Evolutionary conservation across 495 filamentous ascomycete species (phyloP).

Genomic region (Pyrenopolyporus hunteri): DNA sequence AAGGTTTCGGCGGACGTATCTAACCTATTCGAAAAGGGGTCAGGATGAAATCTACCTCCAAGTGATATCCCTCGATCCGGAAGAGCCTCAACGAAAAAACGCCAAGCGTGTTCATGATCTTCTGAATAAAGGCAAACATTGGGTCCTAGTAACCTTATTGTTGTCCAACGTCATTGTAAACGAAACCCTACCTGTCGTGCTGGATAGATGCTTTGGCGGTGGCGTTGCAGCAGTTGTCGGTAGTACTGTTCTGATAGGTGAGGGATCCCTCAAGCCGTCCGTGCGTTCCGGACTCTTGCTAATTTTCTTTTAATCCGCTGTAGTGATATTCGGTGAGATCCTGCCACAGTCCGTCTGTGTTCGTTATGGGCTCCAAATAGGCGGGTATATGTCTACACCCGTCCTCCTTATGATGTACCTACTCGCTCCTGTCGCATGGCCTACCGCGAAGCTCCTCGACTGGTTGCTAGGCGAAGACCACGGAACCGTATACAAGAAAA

Average conservation of each 20-base stretch:
- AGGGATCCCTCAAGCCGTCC: constrained; percentile 37
- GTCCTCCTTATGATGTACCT: constrained; percentile 92
- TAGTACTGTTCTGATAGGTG: constrained; percentile 93
- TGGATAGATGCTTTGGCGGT: constrained; percentile 91
- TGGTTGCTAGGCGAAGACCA: constrained; percentile 88
- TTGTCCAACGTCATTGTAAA: constrained; percentile 98
- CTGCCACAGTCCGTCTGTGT: constrained; percentile 96
- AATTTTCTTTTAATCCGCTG: neutral
- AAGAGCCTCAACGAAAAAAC: constrained; percentile 76
- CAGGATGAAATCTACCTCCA: constrained; percentile 97
- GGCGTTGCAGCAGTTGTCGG: constrained; percentile 94
- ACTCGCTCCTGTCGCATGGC: constrained; percentile 84
- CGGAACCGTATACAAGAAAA: constrained; percentile 95
- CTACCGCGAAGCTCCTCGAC: constrained; percentile 88
- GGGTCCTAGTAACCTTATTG: constrained; percentile 96
- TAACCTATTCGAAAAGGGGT: too few relatives aligned
- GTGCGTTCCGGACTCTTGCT: neutral
- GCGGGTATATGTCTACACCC: constrained; percentile 89
- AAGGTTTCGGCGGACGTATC: too few relatives aligned
- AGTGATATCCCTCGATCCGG: constrained; percentile 79
- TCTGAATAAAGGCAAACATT: constrained; percentile 90
- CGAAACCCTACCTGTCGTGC: constrained; percentile 92
- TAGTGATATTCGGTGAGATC: constrained; percentile 97
- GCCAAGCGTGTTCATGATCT: constrained; percentile 80
- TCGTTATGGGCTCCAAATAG: constrained; percentile 94